Conservation (phyloP, 352 stramenopile genomes). For the Phytopythium cucurbitacearum region DNA sequence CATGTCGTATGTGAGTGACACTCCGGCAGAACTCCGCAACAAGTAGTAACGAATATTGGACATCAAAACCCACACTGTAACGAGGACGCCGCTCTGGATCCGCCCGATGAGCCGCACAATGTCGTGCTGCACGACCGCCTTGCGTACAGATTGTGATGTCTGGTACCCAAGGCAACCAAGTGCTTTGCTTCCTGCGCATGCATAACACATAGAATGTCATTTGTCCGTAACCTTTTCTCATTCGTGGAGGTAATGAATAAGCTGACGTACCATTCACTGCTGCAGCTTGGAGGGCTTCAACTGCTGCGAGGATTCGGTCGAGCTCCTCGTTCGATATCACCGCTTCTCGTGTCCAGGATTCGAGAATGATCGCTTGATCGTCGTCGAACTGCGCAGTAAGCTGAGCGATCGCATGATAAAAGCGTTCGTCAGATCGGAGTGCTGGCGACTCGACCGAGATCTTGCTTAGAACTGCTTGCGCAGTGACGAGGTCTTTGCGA, state of each 20-base stretch:
- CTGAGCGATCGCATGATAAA: constrained; percentile 38
- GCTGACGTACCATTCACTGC: not conserved
- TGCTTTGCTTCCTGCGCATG: constrained; percentile 21
- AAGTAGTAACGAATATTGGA: not conserved
- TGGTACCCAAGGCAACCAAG: constrained; percentile 57
- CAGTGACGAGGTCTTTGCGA: constrained; percentile 29
- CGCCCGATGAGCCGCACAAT: constrained; percentile 56
- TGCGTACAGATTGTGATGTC: constrained; percentile 57
- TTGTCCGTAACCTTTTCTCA: no score
- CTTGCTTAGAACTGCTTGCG: constrained; percentile 28
- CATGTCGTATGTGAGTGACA: not conserved
- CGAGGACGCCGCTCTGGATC: constrained; percentile 32
- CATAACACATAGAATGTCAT: no score
- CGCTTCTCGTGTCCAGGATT: constrained; percentile 28
- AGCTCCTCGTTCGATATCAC: constrained; percentile 35
- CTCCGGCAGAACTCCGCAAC: not conserved
- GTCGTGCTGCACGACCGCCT: constrained; percentile 67
- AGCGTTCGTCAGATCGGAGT: constrained; percentile 38
- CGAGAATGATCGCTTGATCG: constrained; percentile 20
- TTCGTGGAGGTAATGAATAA: no score
- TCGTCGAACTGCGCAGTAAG: constrained; percentile 26
- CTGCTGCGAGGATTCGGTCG: constrained; percentile 8
- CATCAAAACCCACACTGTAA: constrained; percentile 43
- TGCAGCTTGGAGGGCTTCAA: not conserved
- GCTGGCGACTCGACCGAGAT: constrained; percentile 24